Evolutionary conservation across 2,329 filamentous ascomycete genomes (phyloP), one percentile per base, ranked within the genome.

Genomic region (Colletotrichum eremochloae): DNA sequence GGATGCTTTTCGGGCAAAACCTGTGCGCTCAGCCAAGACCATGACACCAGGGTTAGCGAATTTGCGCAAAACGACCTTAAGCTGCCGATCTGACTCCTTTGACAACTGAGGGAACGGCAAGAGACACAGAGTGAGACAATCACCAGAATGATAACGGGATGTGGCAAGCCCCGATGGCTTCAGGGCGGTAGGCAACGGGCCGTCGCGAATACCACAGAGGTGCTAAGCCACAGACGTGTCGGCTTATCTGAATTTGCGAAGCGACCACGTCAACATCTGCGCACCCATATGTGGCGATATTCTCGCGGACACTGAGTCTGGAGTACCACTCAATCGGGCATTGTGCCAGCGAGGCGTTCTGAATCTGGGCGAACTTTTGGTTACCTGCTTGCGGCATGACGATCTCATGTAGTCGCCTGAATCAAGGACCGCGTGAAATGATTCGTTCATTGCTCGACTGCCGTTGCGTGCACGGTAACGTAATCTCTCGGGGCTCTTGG

Each of bases 21-120:
- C 8, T 63, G 44, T 68, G 57, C 48, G 57, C 15, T n/a, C 44
- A 53, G 68, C 68, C 58, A 68, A 71, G 68, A 68, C 68, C 29
- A 18, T 58, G 31, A 42, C 29, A 29, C 50, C 20, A 52, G 68
- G 63, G 29, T 63, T 57, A 71, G 58, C 64, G 58, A 71, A 57
- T 62, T 58, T 71, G 58, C 58, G 42, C 69, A 71, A 71, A 58
- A 55, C 15, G 12, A 52, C 29, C 6, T 46, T 44, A 68, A 40
- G 58, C 58, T 55, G 46, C 69, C 58, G 64, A 68, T 68, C 53
- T 63, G 20, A 36, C 52, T 68, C 24, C 42, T 58, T 68, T 58
- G 29, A 53, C 38, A 42, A 63, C 52, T 31, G 68, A 20, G 33
- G 14, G 24, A 24, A 20, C n/a, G 36, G 31, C 8, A 20, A 8